Percentiles rank a stretch among this genome's conserved stretches.
phyloP scores from a whole-genome alignment of 2,329 filamentous ascomycete species.

The Ceratocystis eucalypticola region DNA sequence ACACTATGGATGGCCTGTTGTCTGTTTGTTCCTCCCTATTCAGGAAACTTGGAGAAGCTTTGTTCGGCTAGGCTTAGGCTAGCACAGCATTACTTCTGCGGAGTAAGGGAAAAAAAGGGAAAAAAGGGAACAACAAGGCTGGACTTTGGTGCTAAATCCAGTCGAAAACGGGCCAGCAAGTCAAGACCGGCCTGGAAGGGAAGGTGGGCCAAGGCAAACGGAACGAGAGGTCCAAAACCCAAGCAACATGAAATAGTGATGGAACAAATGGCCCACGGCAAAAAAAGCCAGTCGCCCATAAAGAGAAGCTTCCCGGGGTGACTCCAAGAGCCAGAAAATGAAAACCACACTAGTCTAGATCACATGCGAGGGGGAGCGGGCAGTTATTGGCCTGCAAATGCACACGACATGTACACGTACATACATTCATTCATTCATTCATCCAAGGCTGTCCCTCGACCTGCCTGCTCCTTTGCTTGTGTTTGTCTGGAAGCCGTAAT shows the following conservation, averaged over 20 bases:
- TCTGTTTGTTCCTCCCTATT: neutral
- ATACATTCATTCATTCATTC: too few species aligned
- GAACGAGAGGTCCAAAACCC: neutral
- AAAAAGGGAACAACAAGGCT: slow-evolving; percentile 2
- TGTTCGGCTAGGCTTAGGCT: neutral
- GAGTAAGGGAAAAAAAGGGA: neutral
- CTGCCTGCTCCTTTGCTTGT: too few species aligned
- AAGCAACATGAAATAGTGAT: neutral
- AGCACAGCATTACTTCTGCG: neutral
- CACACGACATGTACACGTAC: too few species aligned
- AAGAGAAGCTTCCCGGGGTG: too few species aligned
- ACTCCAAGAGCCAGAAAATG: too few species aligned
- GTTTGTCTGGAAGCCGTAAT: too few species aligned
- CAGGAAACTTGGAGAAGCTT: slow-evolving; percentile 9
- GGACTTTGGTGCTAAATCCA: neutral
- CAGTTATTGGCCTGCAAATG: too few species aligned
- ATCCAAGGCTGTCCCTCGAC: too few species aligned
- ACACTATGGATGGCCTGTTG: neutral
- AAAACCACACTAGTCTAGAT: too few species aligned
- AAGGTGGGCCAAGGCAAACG: neutral
- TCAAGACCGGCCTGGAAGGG: neutral
- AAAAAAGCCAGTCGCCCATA: too few species aligned
- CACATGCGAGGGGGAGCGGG: too few species aligned
- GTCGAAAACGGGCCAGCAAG: neutral
- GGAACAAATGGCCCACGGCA: neutral